Evolutionary conservation across 768 basidiomycete genomes (phyloP).

Genomic region (Calocybe cyanea): DNA sequence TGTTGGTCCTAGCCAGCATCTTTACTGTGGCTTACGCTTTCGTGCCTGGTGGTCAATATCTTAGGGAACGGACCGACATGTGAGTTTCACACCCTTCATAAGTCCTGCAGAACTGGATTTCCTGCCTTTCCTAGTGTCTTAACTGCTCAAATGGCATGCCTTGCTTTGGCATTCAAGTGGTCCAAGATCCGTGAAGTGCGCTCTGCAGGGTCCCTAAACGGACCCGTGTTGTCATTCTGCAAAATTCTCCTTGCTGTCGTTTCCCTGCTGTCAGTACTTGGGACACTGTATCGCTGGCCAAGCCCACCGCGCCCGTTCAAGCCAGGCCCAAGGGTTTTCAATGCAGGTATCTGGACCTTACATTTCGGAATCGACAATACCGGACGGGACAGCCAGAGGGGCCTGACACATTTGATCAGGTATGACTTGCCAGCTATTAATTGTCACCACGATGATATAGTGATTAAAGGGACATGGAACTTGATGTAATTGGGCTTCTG

Average conservation of each 20-base stretch:
- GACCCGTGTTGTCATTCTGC: slow-evolving; percentile 20
- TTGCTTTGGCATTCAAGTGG: slow-evolving; percentile 47
- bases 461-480: slow-evolving; percentile 62
- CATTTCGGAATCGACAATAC: slow-evolving; percentile 84
- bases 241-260: slow-evolving; percentile 34
- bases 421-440: slow-evolving; percentile 15
- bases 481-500: slow-evolving; percentile 81
- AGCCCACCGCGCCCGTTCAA: slow-evolving; percentile 54
- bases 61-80: slow-evolving; percentile 77
- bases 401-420: slow-evolving; percentile 52
- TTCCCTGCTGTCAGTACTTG: slow-evolving; percentile 45
- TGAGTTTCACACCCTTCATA: slow-evolving; percentile 31
- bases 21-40: slow-evolving; percentile 92
- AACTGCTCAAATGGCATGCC: slow-evolving; percentile 44
- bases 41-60: slow-evolving; percentile 71
- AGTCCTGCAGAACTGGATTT: not conserved
- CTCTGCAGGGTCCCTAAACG: not conserved
- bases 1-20: slow-evolving; percentile 65
- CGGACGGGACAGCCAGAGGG: slow-evolving; percentile 67
- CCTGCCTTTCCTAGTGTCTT: slow-evolving; percentile 42
- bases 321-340: slow-evolving; percentile 62
- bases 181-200: slow-evolving; percentile 11
- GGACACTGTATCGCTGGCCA: slow-evolving; percentile 54
- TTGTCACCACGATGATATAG: not conserved
- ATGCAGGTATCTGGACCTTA: slow-evolving; percentile 87